Conservation (phyloP, 768 basidiomycete species). For the Boletus rubescentipes region DNA sequence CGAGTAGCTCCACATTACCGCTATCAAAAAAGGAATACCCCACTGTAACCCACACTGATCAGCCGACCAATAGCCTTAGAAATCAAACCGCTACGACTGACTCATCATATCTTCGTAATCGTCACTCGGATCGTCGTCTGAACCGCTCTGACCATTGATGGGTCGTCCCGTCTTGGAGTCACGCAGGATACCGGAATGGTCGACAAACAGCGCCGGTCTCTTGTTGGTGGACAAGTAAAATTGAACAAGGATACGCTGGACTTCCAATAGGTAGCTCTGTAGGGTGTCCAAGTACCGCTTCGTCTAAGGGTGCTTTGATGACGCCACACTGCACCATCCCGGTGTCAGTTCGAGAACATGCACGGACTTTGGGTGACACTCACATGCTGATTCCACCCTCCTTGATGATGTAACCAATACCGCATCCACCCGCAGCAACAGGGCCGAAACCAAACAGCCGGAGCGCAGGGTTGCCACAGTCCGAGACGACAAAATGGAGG, state of each 20-base stretch:
- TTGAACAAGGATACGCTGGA: conserved; percentile 77
- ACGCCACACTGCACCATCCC: conserved; percentile 60
- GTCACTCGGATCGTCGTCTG: conserved; percentile 40
- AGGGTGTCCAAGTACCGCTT: conserved; percentile 86
- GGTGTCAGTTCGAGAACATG: not conserved
- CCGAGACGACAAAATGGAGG: conserved; percentile 91
- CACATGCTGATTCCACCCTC: conserved; percentile 87
- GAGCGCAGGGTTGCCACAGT: conserved; percentile 95
- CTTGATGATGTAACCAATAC: conserved; percentile 99
- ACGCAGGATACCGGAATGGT: conserved; percentile 69
- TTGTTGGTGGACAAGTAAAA: conserved; percentile 85
- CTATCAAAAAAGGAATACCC: conserved; percentile 88
- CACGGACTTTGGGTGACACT: conserved; percentile 21
- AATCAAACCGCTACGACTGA: conserved; percentile 38
- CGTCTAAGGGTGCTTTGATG: conserved; percentile 95
- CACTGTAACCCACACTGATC: conserved; percentile 37
- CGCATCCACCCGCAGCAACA: conserved; percentile 94
- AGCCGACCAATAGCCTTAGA: conserved; percentile 5
- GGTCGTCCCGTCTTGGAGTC: conserved; percentile 76
- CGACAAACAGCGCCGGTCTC: conserved; percentile 75
- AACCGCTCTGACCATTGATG: conserved; percentile 48
- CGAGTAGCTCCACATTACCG: conserved; percentile 68
- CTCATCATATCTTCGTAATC: conserved; percentile 58
- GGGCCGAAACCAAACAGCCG: conserved; percentile 94
- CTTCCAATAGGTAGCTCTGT: conserved; percentile 75